A percentile compares a stretch with the other conserved stretches of the same genome.
phyloP scores from a whole-genome alignment of 2,329 filamentous ascomycete species.

The Neofusicoccum laricinum region DNA sequence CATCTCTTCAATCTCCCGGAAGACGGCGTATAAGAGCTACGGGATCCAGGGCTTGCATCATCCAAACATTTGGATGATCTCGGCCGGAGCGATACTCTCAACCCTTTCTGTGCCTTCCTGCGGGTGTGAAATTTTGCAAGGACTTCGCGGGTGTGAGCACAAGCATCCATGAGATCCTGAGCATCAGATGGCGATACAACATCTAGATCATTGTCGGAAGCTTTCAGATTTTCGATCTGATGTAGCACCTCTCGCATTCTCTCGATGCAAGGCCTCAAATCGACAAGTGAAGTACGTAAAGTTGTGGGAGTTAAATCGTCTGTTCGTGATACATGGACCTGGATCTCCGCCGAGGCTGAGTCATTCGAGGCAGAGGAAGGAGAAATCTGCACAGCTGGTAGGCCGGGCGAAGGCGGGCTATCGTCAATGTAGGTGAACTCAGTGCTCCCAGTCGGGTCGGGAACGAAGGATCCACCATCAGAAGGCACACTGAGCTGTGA shows the following conservation, averaged over 20 bases:
- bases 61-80: not conserved
- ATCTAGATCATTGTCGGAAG: not conserved
- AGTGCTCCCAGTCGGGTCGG: not conserved
- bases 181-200: not conserved
- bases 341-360: not conserved
- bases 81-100: not conserved
- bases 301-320: not conserved
- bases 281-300: not conserved
- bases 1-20: not conserved
- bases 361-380: not conserved
- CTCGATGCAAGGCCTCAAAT: not conserved
- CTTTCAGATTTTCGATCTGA: not conserved
- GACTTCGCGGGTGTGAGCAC: not conserved
- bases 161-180: not conserved
- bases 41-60: not conserved
- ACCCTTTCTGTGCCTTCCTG: not conserved
- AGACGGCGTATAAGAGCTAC: not conserved
- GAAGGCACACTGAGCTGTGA: not conserved
- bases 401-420: not conserved
- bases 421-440: conserved; percentile 8
- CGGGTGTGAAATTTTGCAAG: not conserved
- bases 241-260: not conserved
- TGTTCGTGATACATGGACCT: not conserved
- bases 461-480: not conserved
- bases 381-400: not conserved